Conservation (phyloP, 1,284 basidiomycete species). For the Caloboletus inedulis region DNA sequence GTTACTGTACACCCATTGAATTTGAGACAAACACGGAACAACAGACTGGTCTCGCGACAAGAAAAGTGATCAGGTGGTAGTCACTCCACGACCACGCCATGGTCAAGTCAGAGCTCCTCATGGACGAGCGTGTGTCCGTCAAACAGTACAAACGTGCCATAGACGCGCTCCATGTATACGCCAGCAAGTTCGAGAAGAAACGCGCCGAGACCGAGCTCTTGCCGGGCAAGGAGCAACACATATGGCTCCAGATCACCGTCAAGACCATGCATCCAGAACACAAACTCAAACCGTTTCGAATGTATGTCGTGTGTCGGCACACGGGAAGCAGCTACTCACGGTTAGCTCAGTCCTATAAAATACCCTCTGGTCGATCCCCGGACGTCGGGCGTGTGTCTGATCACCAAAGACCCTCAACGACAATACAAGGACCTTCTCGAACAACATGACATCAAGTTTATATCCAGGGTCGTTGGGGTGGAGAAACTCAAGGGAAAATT, state of each 20-base stretch:
- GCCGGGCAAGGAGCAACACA: constrained; percentile 71
- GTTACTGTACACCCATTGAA: background rate
- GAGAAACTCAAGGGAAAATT: constrained; percentile 90
- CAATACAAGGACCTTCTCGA: constrained; percentile 93
- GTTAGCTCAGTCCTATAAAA: constrained; percentile 59
- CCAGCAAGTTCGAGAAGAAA: constrained; percentile 59
- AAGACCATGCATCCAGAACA: constrained; percentile 76
- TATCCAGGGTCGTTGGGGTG: constrained; percentile 90
- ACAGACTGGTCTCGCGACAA: constrained; percentile 6
- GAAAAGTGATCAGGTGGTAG: constrained; percentile 3
- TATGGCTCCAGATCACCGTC: constrained; percentile 84
- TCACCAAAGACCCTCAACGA: constrained; percentile 94
- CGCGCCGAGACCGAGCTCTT: constrained; percentile 77
- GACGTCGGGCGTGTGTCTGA: constrained; percentile 77
- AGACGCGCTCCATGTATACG: constrained; percentile 70
- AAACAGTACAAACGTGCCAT: constrained; percentile 79
- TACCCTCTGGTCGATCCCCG: constrained; percentile 83
- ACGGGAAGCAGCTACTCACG: background rate
- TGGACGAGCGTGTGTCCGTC: constrained; percentile 66
- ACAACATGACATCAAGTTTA: constrained; percentile 77
- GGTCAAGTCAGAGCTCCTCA: constrained; percentile 52
- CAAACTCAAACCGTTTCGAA: constrained; percentile 78
- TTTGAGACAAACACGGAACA: constrained; percentile 21
- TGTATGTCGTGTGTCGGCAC: constrained; percentile 52
- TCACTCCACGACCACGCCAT: constrained; percentile 29